Evolutionary conservation across 148 eudicot genomes (phyloP).

Genomic region (Polygonum maritimum): DNA sequence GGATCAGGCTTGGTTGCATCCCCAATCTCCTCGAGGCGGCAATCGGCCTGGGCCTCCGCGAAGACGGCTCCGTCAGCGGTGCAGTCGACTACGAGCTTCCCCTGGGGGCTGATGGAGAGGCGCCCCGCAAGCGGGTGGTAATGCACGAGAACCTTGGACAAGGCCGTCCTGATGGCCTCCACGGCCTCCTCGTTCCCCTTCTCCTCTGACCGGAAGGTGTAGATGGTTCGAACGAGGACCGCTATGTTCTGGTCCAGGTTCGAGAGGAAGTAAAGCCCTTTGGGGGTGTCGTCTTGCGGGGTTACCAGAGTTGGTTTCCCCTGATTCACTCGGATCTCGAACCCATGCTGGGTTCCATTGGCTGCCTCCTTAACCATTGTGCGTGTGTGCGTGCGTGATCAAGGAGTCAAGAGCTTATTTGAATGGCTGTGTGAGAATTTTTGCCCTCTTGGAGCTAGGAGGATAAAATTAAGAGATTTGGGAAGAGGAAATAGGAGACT

Average conservation of each 20-base stretch:
- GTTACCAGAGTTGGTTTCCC: slow-evolving; percentile 24
- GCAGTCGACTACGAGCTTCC: slow-evolving; percentile 45
- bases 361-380: neutral
- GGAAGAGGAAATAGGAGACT: too few relatives aligned
- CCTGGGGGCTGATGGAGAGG: slow-evolving; percentile 29
- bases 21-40: slow-evolving; percentile 22
- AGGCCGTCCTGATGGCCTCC: slow-evolving; percentile 20
- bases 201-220: slow-evolving; percentile 26
- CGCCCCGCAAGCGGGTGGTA: slow-evolving; percentile 50
- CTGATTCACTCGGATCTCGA: neutral
- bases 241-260: slow-evolving; percentile 47
- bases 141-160: slow-evolving; percentile 33
- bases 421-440: too few relatives aligned
- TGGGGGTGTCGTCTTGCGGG: slow-evolving; percentile 27
- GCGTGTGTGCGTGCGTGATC: too few relatives aligned
- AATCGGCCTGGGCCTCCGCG: slow-evolving; percentile 45
- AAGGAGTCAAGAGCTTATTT: too few relatives aligned
- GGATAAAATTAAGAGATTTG: too few relatives aligned
- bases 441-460: too few relatives aligned
- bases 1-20: slow-evolving; percentile 43
- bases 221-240: slow-evolving; percentile 31
- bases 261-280: slow-evolving; percentile 30
- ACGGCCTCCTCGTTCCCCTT: slow-evolving; percentile 25
- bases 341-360: slow-evolving; percentile 13
- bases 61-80: slow-evolving; percentile 34